Evolutionary conservation across 148 eudicot genomes (phyloP).

Genomic region (Silene latifolia): DNA sequence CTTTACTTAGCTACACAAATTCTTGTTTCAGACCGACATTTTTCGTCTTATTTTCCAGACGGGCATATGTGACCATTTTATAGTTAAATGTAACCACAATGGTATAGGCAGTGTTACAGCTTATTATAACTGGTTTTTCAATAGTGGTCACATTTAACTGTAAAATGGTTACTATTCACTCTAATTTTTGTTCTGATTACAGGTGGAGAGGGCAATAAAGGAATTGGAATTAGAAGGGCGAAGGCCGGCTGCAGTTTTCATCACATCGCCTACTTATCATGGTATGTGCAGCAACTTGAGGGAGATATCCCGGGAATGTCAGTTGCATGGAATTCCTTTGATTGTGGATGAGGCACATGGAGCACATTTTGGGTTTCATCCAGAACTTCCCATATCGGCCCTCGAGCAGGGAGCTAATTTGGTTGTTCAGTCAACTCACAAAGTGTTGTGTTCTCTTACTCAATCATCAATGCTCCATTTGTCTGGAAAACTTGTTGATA

Average conservation of each 20-base stretch:
- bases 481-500: constrained; percentile 43
- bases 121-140: too few relatives aligned
- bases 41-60: too few relatives aligned
- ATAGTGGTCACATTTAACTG: too few relatives aligned
- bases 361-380: constrained; percentile 80
- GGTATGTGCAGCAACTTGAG: constrained; percentile 64
- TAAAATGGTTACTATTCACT: too few relatives aligned
- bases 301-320: constrained; percentile 50
- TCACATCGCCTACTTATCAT: constrained; percentile 73
- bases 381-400: constrained; percentile 52
- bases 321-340: constrained; percentile 43
- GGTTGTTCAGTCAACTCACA: constrained; percentile 74
- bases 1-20: background rate
- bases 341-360: constrained; percentile 91
- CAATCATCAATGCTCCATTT: constrained; percentile 84
- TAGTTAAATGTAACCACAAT: too few relatives aligned
- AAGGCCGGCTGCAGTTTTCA: constrained; percentile 62
- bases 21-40: too few relatives aligned
- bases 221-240: constrained; percentile 48
- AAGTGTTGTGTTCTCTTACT: constrained; percentile 72
- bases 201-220: constrained; percentile 61
- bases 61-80: too few relatives aligned
- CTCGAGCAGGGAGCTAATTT: constrained; percentile 74
- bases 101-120: too few relatives aligned
- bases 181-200: constrained; percentile 10